A percentile compares a stretch with the other conserved stretches of the same genome.
Evolutionary conservation across 352 stramenopile species (phyloP).

Genomic region (Blastocystis hominis): DNA sequence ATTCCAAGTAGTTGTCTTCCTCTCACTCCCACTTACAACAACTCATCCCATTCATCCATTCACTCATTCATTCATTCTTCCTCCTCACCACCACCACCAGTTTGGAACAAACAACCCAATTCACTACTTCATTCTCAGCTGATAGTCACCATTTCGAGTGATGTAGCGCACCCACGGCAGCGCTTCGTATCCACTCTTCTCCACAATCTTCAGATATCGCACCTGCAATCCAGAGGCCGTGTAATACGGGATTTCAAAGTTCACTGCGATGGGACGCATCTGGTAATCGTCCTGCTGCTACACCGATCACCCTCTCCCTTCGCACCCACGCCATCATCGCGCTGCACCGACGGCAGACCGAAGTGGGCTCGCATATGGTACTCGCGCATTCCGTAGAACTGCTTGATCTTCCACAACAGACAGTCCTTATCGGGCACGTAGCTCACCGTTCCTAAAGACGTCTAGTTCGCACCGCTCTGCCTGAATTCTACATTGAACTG

Average conservation of each 20-base stretch:
- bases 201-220: conserved; percentile 99
- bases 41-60: too few relatives aligned
- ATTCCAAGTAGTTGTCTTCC: too few relatives aligned
- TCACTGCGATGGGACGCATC: conserved; percentile 74
- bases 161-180: conserved; percentile 99
- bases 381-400: conserved; percentile 92
- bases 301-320: background rate
- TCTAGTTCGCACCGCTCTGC: background rate
- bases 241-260: conserved; percentile 77
- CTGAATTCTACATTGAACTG: conserved; percentile 83
- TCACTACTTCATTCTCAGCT: conserved; percentile 80
- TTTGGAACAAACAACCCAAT: background rate
- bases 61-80: too few relatives aligned
- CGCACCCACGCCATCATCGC: conserved; percentile 65
- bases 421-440: conserved; percentile 95
- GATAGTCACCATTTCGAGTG: conserved; percentile 97
- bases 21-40: too few relatives aligned
- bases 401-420: conserved; percentile 98
- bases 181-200: conserved; percentile 97
- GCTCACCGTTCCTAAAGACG: conserved; percentile 43
- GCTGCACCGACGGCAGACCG: conserved; percentile 86
- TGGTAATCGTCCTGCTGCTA: conserved; percentile 69
- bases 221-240: conserved; percentile 92
- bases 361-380: conserved; percentile 99
- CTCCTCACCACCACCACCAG: background rate